Evolutionary conservation across 164 flowering plant species (phyloP).

Genomic region (Berberis thunbergii): DNA sequence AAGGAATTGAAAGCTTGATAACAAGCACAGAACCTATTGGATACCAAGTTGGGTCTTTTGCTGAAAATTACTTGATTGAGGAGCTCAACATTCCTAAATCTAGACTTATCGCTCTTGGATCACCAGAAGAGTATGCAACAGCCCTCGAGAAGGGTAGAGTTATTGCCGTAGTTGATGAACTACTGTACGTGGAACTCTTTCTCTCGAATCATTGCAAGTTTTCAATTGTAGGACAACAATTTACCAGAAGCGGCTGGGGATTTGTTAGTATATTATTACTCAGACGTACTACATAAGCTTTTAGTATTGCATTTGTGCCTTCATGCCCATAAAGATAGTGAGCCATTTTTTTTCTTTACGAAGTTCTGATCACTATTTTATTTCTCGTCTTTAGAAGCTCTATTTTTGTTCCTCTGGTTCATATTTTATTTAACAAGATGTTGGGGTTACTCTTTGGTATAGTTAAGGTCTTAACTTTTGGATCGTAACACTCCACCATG

Average conservation of each 20-base stretch:
- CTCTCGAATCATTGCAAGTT: constrained; percentile 40
- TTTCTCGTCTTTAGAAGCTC: too few relatives aligned
- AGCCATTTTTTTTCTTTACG: too few relatives aligned
- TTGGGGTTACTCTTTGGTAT: too few relatives aligned
- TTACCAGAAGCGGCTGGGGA: constrained; percentile 58
- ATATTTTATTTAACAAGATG: too few relatives aligned
- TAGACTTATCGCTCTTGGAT: constrained; percentile 39
- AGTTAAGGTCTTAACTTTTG: too few relatives aligned
- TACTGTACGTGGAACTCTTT: constrained; percentile 44
- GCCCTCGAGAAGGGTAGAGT: constrained; percentile 37
- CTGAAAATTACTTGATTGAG: constrained; percentile 31
- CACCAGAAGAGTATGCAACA: constrained; percentile 35
- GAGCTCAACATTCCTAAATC: constrained; percentile 35
- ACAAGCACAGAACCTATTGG: constrained; percentile 34
- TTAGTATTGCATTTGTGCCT: too few relatives aligned
- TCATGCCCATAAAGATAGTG: too few relatives aligned
- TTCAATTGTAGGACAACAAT: constrained; percentile 35
- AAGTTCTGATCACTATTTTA: not conserved
- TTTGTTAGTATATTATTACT: constrained; percentile 38
- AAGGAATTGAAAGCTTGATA: constrained; percentile 43
- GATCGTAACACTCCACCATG: too few relatives aligned
- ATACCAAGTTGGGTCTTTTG: constrained; percentile 48
- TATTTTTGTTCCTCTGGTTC: too few relatives aligned
- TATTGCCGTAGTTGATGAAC: constrained; percentile 54
- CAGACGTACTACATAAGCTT: too few relatives aligned